phyloP scores from a whole-genome alignment of 208 protist genomes.

The Wallacemonas collosoma region DNA sequence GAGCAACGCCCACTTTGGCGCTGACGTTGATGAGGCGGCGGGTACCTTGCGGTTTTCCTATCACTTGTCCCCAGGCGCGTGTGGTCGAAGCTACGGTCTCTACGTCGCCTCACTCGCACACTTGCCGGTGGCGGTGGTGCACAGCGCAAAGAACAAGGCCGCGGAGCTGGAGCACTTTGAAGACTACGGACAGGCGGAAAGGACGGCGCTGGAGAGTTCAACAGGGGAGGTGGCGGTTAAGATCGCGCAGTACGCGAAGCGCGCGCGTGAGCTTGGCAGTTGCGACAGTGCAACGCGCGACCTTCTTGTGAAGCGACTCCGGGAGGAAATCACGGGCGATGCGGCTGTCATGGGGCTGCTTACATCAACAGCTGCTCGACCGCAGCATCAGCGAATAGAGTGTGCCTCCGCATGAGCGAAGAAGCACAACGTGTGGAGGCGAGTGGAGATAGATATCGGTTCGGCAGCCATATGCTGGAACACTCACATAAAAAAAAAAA shows the following conservation, averaged over 20 bases:
- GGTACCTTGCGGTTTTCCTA: constrained; percentile 89
- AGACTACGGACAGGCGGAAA: constrained; percentile 17
- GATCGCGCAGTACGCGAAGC: constrained; percentile 66
- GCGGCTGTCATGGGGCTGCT: constrained; percentile 6
- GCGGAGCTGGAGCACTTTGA: constrained; percentile 88
- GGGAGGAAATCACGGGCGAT: constrained; percentile 39
- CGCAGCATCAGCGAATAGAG: no score
- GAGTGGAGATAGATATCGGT: no score
- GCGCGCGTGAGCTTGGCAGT: constrained; percentile 50
- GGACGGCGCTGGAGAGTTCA: neutral
- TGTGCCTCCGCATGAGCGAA: no score
- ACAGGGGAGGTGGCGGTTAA: constrained; percentile 36
- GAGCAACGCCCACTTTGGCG: constrained; percentile 87
- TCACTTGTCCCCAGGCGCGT: constrained; percentile 81
- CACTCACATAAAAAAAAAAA: no score
- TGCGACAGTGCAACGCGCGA: constrained; percentile 25
- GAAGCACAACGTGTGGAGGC: no score
- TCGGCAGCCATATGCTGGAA: no score
- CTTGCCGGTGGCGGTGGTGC: constrained; percentile 83
- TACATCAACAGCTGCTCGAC: neutral
- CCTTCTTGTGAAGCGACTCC: constrained; percentile 36
- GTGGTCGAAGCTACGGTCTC: constrained; percentile 91
- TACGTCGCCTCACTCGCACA: constrained; percentile 91
- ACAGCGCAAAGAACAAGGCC: constrained; percentile 77
- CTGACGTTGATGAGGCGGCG: constrained; percentile 46